Percentiles rank a stretch among this genome's conserved stretches.
Evolutionary conservation across 2,329 filamentous ascomycete species (phyloP).

Genomic region (Curvularia eragrostidis): DNA sequence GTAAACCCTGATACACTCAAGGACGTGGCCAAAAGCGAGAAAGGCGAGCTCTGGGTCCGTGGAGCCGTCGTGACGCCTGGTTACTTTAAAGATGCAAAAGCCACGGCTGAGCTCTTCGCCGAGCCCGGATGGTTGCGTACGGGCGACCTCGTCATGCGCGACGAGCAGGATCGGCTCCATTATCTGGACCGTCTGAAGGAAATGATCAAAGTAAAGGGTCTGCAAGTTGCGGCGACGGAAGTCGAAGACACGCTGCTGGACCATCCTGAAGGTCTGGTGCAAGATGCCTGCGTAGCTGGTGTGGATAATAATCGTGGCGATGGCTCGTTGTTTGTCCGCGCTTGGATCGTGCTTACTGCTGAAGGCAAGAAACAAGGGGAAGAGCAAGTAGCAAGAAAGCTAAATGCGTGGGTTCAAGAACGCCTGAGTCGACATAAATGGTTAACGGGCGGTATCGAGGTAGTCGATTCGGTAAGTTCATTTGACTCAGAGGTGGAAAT

Average conservation of each 20-base stretch:
- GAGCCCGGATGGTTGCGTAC: constrained; percentile 39
- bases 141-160: constrained; percentile 38
- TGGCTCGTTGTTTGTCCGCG: constrained; percentile 38
- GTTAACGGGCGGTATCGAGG: constrained; percentile 41
- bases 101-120: constrained; percentile 38
- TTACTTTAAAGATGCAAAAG: constrained; percentile 39
- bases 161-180: constrained; percentile 33
- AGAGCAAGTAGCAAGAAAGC: constrained; percentile 23
- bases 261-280: constrained; percentile 44
- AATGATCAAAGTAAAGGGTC: constrained; percentile 58
- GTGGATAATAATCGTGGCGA: constrained; percentile 41
- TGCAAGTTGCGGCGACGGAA: constrained; percentile 59
- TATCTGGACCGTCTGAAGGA: constrained; percentile 52
- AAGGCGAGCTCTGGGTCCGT: constrained; percentile 39
- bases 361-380: constrained; percentile 25
- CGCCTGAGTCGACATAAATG: constrained; percentile 40
- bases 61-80: constrained; percentile 41
- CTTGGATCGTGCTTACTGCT: constrained; percentile 38
- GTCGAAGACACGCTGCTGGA: constrained; percentile 56
- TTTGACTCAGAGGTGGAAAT: neutral
- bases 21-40: constrained; percentile 33
- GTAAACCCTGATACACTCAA: constrained; percentile 37
- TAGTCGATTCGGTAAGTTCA: constrained; percentile 37
- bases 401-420: constrained; percentile 32
- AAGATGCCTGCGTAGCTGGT: constrained; percentile 43